Evolutionary conservation across 306 rosid species (phyloP), one percentile per base, ranked within the genome.

Genomic region (Medicago truncatula): DNA sequence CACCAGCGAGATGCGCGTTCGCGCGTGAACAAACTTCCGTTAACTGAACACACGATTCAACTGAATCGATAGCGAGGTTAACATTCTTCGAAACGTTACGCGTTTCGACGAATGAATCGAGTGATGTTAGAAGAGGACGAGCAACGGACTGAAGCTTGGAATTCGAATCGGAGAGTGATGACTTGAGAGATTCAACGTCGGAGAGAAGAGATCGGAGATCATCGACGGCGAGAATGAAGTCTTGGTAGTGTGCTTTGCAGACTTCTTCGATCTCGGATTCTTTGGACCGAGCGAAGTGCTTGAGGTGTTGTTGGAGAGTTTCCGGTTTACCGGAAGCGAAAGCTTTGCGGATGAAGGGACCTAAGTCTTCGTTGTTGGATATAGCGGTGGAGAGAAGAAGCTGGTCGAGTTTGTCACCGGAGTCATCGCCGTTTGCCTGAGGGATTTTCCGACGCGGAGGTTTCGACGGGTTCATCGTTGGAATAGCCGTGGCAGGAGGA

Each of bases 211-310:
- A 95, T 89, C 95, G 96, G 75, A 95, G 99, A 78, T 95, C 99
- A 17, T 95, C 99, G 52, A 95, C 99, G 59, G 99, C 99, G 25
- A 92, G 91, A 82, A 95, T 95, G 89, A 95, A 95, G 82, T 95
- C 99, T 76, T 92, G 99, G 83, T 95, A 95, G 93, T 95, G 99
- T 11, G 97, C 99, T 54, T 90, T 92, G 83, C 98, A 94, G 17
- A 94, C 98, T 52, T 96, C 99, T 73, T 96, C 99, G 87, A 96
- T 96, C 88, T 96, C 97, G 0, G 97, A 90, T 74, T 96, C 99
- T 72, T 96, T 96, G 67, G 93, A 84, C 41, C 96, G 96, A 4
- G 97, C 80, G 77, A 96, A 92, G 83, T 89, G 93, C 47, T 97
- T 97, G 77, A 96, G 99, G 76, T 91, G 97, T 70, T 86, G 97